Evolutionary conservation across 805 yeast species (phyloP), one percentile per base, ranked within the genome.

Genomic region (Maudiozyma bulderi): DNA sequence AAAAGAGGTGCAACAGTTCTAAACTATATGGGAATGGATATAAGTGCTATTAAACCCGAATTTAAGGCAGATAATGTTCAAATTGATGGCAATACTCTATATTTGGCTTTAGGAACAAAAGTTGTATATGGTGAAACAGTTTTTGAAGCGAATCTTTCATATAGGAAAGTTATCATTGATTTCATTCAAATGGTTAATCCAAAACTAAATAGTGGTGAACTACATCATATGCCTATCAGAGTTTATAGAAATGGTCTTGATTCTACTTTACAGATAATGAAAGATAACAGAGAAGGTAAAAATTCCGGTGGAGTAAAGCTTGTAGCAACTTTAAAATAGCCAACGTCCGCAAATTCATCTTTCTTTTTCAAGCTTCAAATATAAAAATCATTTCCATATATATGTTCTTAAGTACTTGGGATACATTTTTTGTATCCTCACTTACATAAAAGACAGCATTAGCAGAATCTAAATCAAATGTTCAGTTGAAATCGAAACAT

Each of bases 381-480:
- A 20, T 20, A 20, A 20, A 4, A 20, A 3, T 20, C 26, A 20
- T 20, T 20, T 20, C 4, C 26, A 20, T 20, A 20, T 20, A 20
- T 20, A 20, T 20, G 26, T n/a, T n/a, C n/a, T n/a, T n/a, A n/a
- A n/a, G n/a, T n/a, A n/a, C n/a, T n/a, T n/a, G n/a, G n/a, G n/a
- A n/a, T n/a, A n/a, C n/a, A n/a, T n/a, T n/a, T 20, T 20, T 20
- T 4, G 26, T 20, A 20, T 20, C 2, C 4, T 20, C 4, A 20
- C 26, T 4, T 2, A 20, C 26, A 20, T 20, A 20, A 20, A 20
- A 86, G 49, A 82, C 86, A 67, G n/a, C n/a, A n/a, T n/a, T n/a
- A 20, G 4, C 26, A 20, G 3, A 2, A 4, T 3, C 26, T 20
- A 4, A 4, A 20, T 20, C 26, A 20, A 20, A 20, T 20, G 26